Percentiles rank a stretch among this genome's conserved stretches.
Conservation (phyloP, 2,329 filamentous ascomycete genomes). For the Macroventuria anomochaeta region DNA sequence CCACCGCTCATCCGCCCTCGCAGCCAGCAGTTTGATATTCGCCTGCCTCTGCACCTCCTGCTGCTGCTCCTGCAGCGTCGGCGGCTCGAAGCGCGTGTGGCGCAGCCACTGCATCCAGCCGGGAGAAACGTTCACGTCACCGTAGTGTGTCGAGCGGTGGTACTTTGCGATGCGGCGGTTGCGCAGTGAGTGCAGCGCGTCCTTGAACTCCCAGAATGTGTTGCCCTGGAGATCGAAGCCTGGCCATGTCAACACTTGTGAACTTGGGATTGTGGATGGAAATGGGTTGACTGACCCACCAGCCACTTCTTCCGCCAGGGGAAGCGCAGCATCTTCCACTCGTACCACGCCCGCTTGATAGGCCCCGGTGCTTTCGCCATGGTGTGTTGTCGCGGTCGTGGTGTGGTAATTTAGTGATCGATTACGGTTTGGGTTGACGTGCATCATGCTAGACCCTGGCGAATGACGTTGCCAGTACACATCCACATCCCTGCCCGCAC, state of each 20-base stretch:
- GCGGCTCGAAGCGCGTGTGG: slow-evolving; percentile 63
- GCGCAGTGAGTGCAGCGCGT: slow-evolving; percentile 60
- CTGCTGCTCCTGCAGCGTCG: slow-evolving; percentile 64
- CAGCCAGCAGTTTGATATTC: slow-evolving; percentile 66
- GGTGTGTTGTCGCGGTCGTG: slow-evolving; percentile 25
- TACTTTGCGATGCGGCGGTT: slow-evolving; percentile 66
- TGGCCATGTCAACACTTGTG: background rate
- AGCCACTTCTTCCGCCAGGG: slow-evolving; percentile 68
- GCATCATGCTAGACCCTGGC: slow-evolving; percentile 6
- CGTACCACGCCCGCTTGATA: slow-evolving; percentile 60
- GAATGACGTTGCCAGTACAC: slow-evolving; percentile 5
- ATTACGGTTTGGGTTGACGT: slow-evolving; percentile 4
- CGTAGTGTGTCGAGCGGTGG: slow-evolving; percentile 59
- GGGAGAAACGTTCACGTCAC: slow-evolving; percentile 66
- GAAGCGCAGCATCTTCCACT: slow-evolving; percentile 67
- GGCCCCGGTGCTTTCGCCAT: slow-evolving; percentile 49
- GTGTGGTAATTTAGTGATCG: too few species aligned
- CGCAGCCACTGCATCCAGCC: slow-evolving; percentile 75
- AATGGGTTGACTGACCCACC: slow-evolving; percentile 55
- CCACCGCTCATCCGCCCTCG: slow-evolving; percentile 67
- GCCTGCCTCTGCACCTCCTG: slow-evolving; percentile 62
- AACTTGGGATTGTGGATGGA: background rate
- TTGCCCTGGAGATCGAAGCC: slow-evolving; percentile 68
- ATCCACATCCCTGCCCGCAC: slow-evolving; percentile 15
- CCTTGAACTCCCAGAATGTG: slow-evolving; percentile 72